phyloP scores from a whole-genome alignment of 2,329 filamentous ascomycete species.

The Aspergillus phoenicis region DNA sequence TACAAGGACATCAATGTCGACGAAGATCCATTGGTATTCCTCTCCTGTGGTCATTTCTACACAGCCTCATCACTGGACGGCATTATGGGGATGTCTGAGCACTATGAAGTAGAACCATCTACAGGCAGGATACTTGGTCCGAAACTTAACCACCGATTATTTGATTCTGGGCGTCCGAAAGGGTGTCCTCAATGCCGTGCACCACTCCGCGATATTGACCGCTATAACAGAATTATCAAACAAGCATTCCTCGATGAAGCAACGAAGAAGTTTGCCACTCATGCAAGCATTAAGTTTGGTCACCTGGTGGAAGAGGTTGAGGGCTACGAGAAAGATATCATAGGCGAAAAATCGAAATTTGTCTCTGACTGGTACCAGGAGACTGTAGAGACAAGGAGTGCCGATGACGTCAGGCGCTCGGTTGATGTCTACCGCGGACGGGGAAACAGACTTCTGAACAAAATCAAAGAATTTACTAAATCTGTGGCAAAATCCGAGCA shows the following conservation, averaged over 20 bases:
- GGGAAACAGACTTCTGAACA: background rate
- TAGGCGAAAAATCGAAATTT: background rate
- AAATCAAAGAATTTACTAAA: constrained; percentile 6
- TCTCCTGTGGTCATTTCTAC: constrained; percentile 20
- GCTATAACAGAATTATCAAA: constrained; percentile 20
- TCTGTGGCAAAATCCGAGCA: constrained; percentile 6
- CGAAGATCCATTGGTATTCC: constrained; percentile 15
- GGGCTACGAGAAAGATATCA: background rate
- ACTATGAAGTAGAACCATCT: constrained; percentile 11
- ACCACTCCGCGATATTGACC: constrained; percentile 16
- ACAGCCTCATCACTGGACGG: constrained; percentile 15
- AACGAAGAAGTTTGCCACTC: constrained; percentile 15
- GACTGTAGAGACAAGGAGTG: background rate
- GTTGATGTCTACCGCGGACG: background rate
- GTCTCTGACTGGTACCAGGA: background rate
- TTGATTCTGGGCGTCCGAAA: background rate
- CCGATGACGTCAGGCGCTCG: background rate
- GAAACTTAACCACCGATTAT: background rate
- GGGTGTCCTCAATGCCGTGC: constrained; percentile 19
- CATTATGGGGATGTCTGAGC: constrained; percentile 8
- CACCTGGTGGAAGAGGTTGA: background rate
- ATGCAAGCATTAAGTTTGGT: constrained; percentile 2
- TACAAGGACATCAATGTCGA: constrained; percentile 15
- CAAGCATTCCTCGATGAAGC: constrained; percentile 17
- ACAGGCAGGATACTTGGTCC: background rate